These are phyloP conservation scores for Aureobasidium subglaciale DNA, from an alignment of 2,329 filamentous ascomycete species.

Conservation along the genomic window DNA sequence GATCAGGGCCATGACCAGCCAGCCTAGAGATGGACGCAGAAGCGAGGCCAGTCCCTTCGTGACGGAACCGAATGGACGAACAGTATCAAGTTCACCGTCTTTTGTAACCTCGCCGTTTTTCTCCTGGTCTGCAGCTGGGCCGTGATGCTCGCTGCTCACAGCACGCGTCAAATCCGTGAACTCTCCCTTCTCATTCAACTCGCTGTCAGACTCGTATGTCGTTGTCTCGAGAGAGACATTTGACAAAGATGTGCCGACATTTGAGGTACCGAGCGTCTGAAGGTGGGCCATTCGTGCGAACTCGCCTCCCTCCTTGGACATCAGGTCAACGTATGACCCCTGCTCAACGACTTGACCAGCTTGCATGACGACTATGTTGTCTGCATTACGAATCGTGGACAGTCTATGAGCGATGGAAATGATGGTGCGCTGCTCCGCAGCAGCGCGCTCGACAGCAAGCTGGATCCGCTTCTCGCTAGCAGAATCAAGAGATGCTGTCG, in stretches of 20 bases:
- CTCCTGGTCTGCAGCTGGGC: background rate
- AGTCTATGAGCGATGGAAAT: constrained; percentile 39
- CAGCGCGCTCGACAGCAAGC: constrained; percentile 29
- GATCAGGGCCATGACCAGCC: background rate
- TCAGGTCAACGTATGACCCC: constrained; percentile 35
- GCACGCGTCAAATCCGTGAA: background rate
- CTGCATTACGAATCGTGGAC: constrained; percentile 36
- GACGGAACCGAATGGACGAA: background rate
- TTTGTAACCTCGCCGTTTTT: background rate
- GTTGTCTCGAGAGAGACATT: background rate
- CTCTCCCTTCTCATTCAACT: background rate
- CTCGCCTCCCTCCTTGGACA: constrained; percentile 29
- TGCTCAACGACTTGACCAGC: constrained; percentile 38
- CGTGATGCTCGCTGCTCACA: background rate
- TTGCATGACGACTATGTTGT: constrained; percentile 41
- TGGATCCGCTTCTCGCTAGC: constrained; percentile 36
- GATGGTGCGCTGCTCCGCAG: constrained; percentile 29
- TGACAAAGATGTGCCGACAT: background rate
- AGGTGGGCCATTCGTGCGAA: background rate
- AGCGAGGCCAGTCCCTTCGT: background rate
- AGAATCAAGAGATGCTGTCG: constrained; percentile 36
- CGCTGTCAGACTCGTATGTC: background rate
- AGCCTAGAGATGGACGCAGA: background rate
- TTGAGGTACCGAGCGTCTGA: background rate
- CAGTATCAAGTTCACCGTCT: background rate